Base-by-base conservation (phyloP, 179 eudicot species). In the Sideroxylon spinosum region DNA sequence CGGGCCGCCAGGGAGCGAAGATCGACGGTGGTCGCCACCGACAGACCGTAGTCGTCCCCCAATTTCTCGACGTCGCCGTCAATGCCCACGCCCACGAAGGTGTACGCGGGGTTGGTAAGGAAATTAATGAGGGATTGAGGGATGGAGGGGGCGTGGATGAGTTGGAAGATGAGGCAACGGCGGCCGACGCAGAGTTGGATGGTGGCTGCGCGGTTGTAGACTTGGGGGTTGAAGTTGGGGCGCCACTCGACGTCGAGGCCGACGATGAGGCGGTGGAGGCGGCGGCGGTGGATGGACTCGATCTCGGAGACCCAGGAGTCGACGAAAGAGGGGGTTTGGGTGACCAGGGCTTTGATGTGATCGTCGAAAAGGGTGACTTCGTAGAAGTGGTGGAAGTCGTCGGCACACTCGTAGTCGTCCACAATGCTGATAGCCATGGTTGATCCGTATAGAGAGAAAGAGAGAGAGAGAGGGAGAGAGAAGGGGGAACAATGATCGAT, bases 231-330 rank as follows among this genome's bases (percentile, higher is more conserved):
- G 60, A 61, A 63, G 74, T 78, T 84, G 17, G 90, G 90, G 0
- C 87, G 88, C 90, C 89, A 88, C 64, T 88, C 91, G 71, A 88
- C 69, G 81, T 88, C 91, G 80, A 88, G 84, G 8, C 91, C 91
- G 77, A 89, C 65, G 64, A 89, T 59, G 77, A 78, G 74, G 28
- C 23, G 65, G 59, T 49, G 75, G 68, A 70, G 88, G n/a, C 69
- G 80, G 50, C 73, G 74, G 23, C 16, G 25, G 80, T 74, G 74
- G 81, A 52, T 57, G 76, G 4, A 52, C 74, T 73, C 76, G 89
- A 85, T 73, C 62, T n/a, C 48, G 84, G 74, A 70, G 80, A 84
- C 66, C 85, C 82, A 77, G 66, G 5, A 0, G 83, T 78, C 16
- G 78, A 81, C 81, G 78, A 64, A 22, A 88, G 73, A 14, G 16